A percentile compares a stretch with the other conserved stretches of the same genome.
phyloP scores from a whole-genome alignment of 306 rosid genomes.

The Cucumis cinereus region DNA sequence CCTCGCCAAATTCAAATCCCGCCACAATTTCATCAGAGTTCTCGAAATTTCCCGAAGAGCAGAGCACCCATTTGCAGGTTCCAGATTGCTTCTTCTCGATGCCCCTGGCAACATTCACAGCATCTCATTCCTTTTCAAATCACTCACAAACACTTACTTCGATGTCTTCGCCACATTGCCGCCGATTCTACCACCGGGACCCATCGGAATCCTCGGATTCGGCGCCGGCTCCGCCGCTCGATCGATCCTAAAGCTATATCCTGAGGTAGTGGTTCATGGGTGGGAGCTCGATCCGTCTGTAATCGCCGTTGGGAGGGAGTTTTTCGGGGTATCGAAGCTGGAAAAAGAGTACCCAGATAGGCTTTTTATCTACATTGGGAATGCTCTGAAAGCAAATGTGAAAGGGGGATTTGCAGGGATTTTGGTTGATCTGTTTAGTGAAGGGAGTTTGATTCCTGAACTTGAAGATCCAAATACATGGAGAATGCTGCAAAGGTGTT shows the following conservation, averaged over 20 bases:
- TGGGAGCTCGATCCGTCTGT: slow-evolving; percentile 94
- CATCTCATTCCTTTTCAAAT: slow-evolving; percentile 53
- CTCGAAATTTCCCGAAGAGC: slow-evolving; percentile 63
- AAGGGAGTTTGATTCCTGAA: slow-evolving; percentile 64
- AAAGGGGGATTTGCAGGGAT: slow-evolving; percentile 71
- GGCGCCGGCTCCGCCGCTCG: slow-evolving; percentile 80
- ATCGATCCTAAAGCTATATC: slow-evolving; percentile 39
- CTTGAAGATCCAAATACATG: slow-evolving; percentile 66
- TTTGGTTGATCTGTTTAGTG: slow-evolving; percentile 56
- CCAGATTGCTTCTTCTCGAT: slow-evolving; percentile 79
- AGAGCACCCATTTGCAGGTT: slow-evolving; percentile 78
- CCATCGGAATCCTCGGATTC: slow-evolving; percentile 71
- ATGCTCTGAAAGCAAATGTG: slow-evolving; percentile 42
- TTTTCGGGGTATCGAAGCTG: slow-evolving; percentile 36
- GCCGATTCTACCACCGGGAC: slow-evolving; percentile 63
- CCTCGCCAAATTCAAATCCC: slow-evolving; percentile 60
- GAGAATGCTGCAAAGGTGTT: slow-evolving; percentile 35
- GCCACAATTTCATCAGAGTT: slow-evolving; percentile 72
- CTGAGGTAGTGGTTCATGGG: slow-evolving; percentile 40
- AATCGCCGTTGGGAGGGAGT: slow-evolving; percentile 63
- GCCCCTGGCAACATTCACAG: slow-evolving; percentile 93
- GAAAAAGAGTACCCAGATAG: slow-evolving; percentile 34
- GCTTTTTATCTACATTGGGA: slow-evolving; percentile 50
- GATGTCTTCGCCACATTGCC: slow-evolving; percentile 82
- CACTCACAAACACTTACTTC: slow-evolving; percentile 61